Evolutionary conservation across 805 yeast species (phyloP), one percentile per base, ranked within the genome.

Genomic region (Vanderwaltozyma tropicalis): DNA sequence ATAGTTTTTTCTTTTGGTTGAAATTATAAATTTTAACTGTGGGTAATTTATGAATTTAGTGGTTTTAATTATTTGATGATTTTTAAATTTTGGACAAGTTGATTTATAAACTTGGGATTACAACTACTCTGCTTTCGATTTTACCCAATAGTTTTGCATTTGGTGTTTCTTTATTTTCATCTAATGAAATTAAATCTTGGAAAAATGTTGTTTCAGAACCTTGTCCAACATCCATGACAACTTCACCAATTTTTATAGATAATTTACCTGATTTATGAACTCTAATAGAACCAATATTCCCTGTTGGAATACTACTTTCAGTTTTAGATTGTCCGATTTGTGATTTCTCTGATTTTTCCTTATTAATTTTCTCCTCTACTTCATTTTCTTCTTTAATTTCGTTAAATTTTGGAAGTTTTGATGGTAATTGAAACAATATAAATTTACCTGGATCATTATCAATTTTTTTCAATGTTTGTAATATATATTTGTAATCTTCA

Each of bases 201-300:
- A 81, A 61, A 44, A 86, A 78, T 4, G 72, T 67, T 6, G 82
- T 58, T 11, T 77, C 70, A 3, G 84, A 76, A 13, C 96, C 96
- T 49, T 73, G 70, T 4, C 77, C 66, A 17, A 87, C 76, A 40
- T 80, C 85, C 69, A 78, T 71, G 3, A 72, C 67, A 7, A 75
- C 72, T 36, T 76, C 72, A 12, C 95, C 95, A 28, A 89, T 63
- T 42, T 75, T 71, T 57, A 88, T 71, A 3, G 94, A 69, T 16
- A 86, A 57, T 53, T 74, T 83, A 3, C 97, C 97, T 1, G 95
- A 84, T 50, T 78, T 74, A 57, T 88, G 96, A 32, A 79, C 67
- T 39, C 89, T 73, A 25, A 89, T 52, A 9, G 72, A 67, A 5
- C 96, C 96, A 28, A 86, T 68, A 38, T 67, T 67, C 1, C 96